phyloP scores from a whole-genome alignment of 2,329 filamentous ascomycete species.

The Dendryphion nanum region DNA sequence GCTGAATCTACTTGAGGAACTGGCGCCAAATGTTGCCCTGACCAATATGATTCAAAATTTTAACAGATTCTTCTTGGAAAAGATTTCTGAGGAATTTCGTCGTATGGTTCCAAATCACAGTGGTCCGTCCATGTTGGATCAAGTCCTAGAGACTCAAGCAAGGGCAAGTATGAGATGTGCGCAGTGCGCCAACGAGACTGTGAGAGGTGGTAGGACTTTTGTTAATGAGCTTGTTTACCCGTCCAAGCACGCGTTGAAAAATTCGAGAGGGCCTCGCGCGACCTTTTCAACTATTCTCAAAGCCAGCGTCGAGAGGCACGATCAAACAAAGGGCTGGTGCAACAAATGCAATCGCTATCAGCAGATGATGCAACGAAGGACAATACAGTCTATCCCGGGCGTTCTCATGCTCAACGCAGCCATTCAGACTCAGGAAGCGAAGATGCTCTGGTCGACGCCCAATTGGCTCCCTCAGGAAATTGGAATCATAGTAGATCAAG shows the following conservation, averaged over 20 bases:
- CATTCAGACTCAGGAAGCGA: conserved; percentile 69
- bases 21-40: conserved; percentile 68
- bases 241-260: conserved; percentile 54
- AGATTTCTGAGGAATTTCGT: conserved; percentile 74
- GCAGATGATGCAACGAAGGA: conserved; percentile 79
- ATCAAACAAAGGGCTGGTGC: conserved; percentile 90
- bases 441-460: conserved; percentile 81
- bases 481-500: conserved; percentile 83
- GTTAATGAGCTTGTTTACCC: conserved; percentile 88
- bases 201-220: conserved; percentile 72
- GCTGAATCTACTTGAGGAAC: conserved; percentile 81
- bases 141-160: conserved; percentile 69
- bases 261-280: conserved; percentile 53
- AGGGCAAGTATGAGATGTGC: conserved; percentile 77
- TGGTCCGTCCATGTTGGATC: conserved; percentile 61
- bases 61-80: conserved; percentile 80
- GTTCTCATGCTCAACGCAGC: conserved; percentile 87
- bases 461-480: conserved; percentile 94
- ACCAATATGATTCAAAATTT: conserved; percentile 83
- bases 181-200: conserved; percentile 83
- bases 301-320: conserved; percentile 84
- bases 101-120: conserved; percentile 62
- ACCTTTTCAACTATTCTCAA: conserved; percentile 90
- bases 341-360: conserved; percentile 88
- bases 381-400: conserved; percentile 75